Conservation (phyloP, 345 rosid species). For the Boechera retrofracta region DNA sequence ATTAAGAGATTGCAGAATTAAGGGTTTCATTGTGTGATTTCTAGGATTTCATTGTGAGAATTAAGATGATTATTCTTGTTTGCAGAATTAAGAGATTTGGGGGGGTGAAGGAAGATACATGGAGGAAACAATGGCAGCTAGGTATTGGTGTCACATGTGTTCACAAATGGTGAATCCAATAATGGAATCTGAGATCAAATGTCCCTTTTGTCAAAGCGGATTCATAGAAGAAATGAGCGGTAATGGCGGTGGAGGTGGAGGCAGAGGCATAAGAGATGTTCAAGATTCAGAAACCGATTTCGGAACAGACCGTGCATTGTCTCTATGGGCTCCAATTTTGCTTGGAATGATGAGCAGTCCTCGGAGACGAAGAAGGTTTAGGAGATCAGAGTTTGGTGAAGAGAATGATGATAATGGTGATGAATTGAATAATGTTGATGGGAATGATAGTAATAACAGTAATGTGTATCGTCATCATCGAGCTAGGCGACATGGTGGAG, state of each 20-base stretch:
- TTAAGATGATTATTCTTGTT: background rate
- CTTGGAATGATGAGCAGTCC: conserved; percentile 83
- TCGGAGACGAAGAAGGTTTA: conserved; percentile 58
- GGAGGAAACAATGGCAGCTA: conserved; percentile 59
- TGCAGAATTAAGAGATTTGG: conserved; percentile 30
- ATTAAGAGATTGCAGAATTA: conserved; percentile 4
- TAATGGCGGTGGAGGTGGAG: background rate
- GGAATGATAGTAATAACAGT: conserved; percentile 47
- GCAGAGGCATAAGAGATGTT: conserved; percentile 32
- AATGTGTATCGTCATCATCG: conserved; percentile 45
- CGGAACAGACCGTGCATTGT: conserved; percentile 76
- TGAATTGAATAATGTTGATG: conserved; percentile 46
- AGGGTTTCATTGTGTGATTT: conserved; percentile 3
- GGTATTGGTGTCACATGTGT: conserved; percentile 79
- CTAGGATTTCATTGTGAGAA: background rate
- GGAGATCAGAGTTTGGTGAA: conserved; percentile 60
- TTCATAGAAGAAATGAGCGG: conserved; percentile 47
- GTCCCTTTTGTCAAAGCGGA: conserved; percentile 72
- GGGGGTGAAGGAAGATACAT: conserved; percentile 42
- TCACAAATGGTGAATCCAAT: conserved; percentile 68
- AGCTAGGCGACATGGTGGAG: conserved; percentile 54
- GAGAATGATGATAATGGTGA: conserved; percentile 52
- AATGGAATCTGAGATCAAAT: conserved; percentile 77
- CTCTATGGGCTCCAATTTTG: conserved; percentile 85
- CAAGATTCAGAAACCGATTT: conserved; percentile 60